These are phyloP conservation scores for Daldinia eschscholtzii DNA, from an alignment of 2,329 filamentous ascomycete genomes.

Conservation along the genomic window DNA sequence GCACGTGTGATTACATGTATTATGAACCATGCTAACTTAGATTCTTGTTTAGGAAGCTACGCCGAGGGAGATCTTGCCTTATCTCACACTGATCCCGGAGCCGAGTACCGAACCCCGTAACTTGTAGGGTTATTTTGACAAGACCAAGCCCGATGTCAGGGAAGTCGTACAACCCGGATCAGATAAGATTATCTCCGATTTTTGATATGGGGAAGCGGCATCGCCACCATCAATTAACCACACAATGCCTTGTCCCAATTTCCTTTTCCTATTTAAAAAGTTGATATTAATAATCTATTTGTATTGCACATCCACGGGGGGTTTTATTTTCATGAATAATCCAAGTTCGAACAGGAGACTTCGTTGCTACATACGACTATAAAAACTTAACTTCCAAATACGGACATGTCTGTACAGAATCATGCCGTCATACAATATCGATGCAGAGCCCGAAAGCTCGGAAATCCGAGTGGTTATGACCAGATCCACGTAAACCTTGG, in stretches of 20 bases:
- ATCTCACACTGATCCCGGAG: constrained; percentile 25
- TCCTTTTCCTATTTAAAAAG: background rate
- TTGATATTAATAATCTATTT: background rate
- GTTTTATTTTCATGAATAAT: background rate
- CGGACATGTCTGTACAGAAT: background rate
- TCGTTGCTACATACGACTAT: background rate
- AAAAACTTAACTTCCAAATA: background rate
- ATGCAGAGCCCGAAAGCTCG: constrained; percentile 16
- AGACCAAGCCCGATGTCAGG: background rate
- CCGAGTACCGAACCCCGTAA: constrained; percentile 16
- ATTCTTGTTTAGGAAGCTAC: background rate
- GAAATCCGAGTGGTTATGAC: constrained; percentile 17
- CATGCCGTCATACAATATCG: constrained; percentile 5
- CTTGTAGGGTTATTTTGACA: background rate
- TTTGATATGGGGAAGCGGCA: background rate
- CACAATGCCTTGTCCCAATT: background rate
- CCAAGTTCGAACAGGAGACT: background rate
- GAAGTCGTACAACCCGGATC: constrained; percentile 20
- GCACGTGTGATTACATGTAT: background rate
- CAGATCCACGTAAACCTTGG: background rate
- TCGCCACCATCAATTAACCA: background rate
- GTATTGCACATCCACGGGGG: background rate
- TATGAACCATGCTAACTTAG: constrained; percentile 2
- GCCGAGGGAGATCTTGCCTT: background rate
- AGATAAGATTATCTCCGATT: constrained; percentile 37